Conservation (phyloP, 2,329 filamentous ascomycete genomes). For the Teratosphaeria pseudoeucalypti region DNA sequence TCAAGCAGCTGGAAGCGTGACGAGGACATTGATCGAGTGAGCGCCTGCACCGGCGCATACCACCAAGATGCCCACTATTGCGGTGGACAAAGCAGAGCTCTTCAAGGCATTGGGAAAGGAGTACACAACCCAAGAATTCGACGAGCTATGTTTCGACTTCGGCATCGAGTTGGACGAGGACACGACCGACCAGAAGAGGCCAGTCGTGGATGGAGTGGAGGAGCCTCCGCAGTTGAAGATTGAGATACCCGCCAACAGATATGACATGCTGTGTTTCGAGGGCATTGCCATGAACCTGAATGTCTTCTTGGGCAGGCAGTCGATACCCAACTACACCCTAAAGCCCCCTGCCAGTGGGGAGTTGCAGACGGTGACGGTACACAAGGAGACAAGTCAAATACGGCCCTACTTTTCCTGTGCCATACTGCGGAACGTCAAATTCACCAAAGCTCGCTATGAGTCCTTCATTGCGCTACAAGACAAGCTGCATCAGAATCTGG, state of each 20-base stretch:
- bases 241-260: constrained; percentile 86
- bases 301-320: constrained; percentile 71
- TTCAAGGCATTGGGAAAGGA: constrained; percentile 85
- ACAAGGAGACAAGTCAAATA: constrained; percentile 56
- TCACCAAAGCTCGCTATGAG: constrained; percentile 83
- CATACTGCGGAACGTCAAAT: constrained; percentile 80
- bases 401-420: constrained; percentile 83
- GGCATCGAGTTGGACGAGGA: constrained; percentile 98
- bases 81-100: constrained; percentile 90
- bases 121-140: constrained; percentile 89
- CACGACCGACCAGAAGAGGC: constrained; percentile 64
- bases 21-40: not conserved
- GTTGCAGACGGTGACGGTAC: constrained; percentile 69
- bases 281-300: constrained; percentile 93
- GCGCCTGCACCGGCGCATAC: constrained; percentile 10
- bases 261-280: constrained; percentile 94
- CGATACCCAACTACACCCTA: constrained; percentile 70
- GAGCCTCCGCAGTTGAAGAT: constrained; percentile 93
- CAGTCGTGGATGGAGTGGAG: constrained; percentile 64
- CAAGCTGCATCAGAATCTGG: constrained; percentile 94
- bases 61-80: constrained; percentile 80
- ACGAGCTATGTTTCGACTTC: constrained; percentile 97
- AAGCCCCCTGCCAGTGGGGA: constrained; percentile 62
- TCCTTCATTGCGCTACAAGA: constrained; percentile 97
- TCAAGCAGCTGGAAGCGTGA: not conserved